phyloP scores from a whole-genome alignment of 2,329 filamentous ascomycete genomes.

The Microdochium paspali region DNA sequence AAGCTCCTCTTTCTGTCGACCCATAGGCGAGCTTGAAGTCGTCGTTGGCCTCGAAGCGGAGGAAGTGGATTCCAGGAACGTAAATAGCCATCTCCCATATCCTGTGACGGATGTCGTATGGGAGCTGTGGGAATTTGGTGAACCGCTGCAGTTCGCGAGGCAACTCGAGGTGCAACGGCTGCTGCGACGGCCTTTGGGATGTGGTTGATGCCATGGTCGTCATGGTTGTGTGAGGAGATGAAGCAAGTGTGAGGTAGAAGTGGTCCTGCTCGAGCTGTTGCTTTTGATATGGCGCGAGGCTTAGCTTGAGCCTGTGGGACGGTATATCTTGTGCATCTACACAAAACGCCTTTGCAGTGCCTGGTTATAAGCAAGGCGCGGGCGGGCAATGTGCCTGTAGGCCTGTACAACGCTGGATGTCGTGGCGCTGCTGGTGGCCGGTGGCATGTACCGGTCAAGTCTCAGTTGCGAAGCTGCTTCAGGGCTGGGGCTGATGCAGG shows the following conservation, averaged over 20 bases:
- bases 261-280: not conserved
- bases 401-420: too few relatives aligned
- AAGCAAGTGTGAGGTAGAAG: not conserved
- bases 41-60: conserved; percentile 11
- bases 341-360: too few relatives aligned
- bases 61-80: conserved; percentile 20
- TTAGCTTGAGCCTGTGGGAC: too few relatives aligned
- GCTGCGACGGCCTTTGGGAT: not conserved
- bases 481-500: too few relatives aligned
- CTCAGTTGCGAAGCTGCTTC: too few relatives aligned
- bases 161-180: conserved; percentile 10
- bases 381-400: too few relatives aligned
- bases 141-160: conserved; percentile 13
- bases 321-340: too few relatives aligned
- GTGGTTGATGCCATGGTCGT: not conserved
- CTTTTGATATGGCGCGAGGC: too few relatives aligned
- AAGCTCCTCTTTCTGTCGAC: not conserved
- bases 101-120: conserved; percentile 17
- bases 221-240: not conserved
- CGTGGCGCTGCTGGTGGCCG: too few relatives aligned
- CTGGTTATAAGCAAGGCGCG: too few relatives aligned
- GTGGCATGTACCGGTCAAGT: too few relatives aligned
- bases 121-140: conserved; percentile 12
- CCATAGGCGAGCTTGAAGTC: not conserved
- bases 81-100: conserved; percentile 17